Evolutionary conservation across 768 basidiomycete genomes (phyloP).

Genomic region (Tricholoma terreum): DNA sequence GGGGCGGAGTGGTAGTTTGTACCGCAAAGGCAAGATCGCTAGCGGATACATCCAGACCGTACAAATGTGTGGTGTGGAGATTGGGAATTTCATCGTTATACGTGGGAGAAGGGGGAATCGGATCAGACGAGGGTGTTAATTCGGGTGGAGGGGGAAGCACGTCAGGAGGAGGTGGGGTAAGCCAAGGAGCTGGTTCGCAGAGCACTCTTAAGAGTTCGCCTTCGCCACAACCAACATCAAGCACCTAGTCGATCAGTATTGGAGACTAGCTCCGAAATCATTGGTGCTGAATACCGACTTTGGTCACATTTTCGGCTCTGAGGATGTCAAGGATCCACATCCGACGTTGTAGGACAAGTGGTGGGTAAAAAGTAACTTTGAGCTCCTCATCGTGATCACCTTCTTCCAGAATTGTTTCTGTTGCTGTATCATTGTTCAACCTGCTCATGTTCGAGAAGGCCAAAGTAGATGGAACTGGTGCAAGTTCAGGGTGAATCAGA

Average conservation of each 20-base stretch:
- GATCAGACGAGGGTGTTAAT: conserved; percentile 12
- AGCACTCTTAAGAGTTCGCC: conserved; percentile 70
- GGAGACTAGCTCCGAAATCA: background rate
- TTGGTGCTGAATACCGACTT: conserved; percentile 36
- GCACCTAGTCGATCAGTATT: conserved; percentile 43
- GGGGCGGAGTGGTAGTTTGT: conserved; percentile 42
- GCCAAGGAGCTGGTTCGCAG: conserved; percentile 73
- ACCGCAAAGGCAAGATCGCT: conserved; percentile 55
- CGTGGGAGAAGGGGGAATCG: conserved; percentile 21
- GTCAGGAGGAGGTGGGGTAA: conserved; percentile 38
- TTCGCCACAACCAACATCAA: conserved; percentile 85
- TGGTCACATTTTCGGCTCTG: conserved; percentile 51
- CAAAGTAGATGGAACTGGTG: background rate
- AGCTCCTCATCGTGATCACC: conserved; percentile 32
- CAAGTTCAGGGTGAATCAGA: background rate
- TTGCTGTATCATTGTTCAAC: conserved; percentile 6
- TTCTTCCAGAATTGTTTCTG: conserved; percentile 9
- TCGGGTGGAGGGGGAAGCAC: conserved; percentile 21
- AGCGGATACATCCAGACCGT: conserved; percentile 65
- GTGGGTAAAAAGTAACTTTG: conserved; percentile 64
- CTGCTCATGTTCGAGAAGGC: background rate
- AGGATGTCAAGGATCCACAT: conserved; percentile 69
- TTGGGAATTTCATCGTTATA: conserved; percentile 51
- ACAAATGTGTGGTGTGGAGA: conserved; percentile 53
- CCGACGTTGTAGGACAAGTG: conserved; percentile 62